Evolutionary conservation across 345 rosid species (phyloP), one percentile per base, ranked within the genome.

Genomic region (Reutealis trisperma): DNA sequence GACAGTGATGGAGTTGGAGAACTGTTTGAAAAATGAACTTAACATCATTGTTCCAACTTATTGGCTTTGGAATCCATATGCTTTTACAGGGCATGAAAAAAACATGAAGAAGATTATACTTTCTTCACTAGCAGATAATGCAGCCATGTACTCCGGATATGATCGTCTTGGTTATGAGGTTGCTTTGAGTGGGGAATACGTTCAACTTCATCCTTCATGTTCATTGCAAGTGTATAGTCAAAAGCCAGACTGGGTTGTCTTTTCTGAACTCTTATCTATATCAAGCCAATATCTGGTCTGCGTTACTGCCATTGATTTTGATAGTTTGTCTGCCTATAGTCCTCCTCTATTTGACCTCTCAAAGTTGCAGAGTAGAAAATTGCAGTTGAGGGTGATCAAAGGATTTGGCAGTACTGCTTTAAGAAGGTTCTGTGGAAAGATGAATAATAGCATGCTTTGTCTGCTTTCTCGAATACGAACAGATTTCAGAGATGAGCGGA

Each of bases 221-320:
- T 93, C 98, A 4, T 80, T 95, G 86, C 89, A 86, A 84, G 82
- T 86, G 60, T 95, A 92, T 78, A 82, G 83, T 63, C 88, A 88
- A 87, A 95, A 87, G 92, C 98, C 99, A 45, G 71, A 78, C 76
- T 93, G 98, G 97, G 97, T 95, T 65, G 94, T 95, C 76, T 95
- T 93, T 77, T 80, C 92, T 79, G 99, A 95, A 81, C 87, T 95
- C 18, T 82, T 95, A 32, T 89, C 93, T 55, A 24, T 67, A 57
- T 77, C 87, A 63, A 83, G 77, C 79, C 85, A 91, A 78, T 93
- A 88, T 86, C 84, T 95, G 84, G 94, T 93, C 72, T 94, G 98
- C 74, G 99, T 91, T 49, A 93, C 95, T 25, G 92, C 94, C 18
- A 74, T 93, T 81, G 98, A 95, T 79, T 85, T 85, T 72, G 97